phyloP scores from a whole-genome alignment of 1,139 yeast species.

The Candida sp. region DNA sequence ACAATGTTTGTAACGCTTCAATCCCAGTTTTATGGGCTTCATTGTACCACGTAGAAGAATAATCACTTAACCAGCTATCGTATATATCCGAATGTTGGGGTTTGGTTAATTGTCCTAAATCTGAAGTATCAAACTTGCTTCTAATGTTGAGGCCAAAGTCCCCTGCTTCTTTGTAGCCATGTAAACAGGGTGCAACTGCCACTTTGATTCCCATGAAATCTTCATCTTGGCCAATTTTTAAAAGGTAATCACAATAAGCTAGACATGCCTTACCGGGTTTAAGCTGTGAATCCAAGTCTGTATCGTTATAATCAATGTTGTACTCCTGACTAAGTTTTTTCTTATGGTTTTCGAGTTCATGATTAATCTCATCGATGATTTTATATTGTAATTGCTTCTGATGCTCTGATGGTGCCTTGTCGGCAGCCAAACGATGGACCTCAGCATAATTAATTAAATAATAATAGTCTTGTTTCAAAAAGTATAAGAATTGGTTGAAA shows the following conservation, averaged over 20 bases:
- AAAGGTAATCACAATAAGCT: constrained; percentile 59
- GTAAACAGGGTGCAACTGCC: constrained; percentile 74
- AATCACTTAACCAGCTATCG: constrained; percentile 60
- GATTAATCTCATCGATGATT: constrained; percentile 49
- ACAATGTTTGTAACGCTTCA: constrained; percentile 42
- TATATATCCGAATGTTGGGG: constrained; percentile 28
- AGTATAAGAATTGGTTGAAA: constrained; percentile 50
- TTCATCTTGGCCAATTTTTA: constrained; percentile 46
- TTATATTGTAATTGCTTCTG: constrained; percentile 51
- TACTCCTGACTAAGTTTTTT: constrained; percentile 43
- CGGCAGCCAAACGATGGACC: constrained; percentile 63
- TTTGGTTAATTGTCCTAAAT: constrained; percentile 6
- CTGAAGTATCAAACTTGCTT: constrained; percentile 7
- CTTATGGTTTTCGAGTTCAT: constrained; percentile 57
- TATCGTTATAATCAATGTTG: constrained; percentile 45
- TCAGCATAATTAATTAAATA: constrained; percentile 69
- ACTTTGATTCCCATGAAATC: constrained; percentile 66
- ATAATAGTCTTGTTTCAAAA: constrained; percentile 68
- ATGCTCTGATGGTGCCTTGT: constrained; percentile 54
- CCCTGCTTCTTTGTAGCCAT: constrained; percentile 66
- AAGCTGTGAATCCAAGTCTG: constrained; percentile 35
- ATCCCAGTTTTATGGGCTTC: constrained; percentile 51
- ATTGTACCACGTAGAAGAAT: constrained; percentile 53
- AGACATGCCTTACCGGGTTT: constrained; percentile 54
- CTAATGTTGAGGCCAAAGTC: constrained; percentile 18